Percentiles rank a stretch among this genome's conserved stretches.
These are phyloP conservation scores for Coemansia sp. DNA, from an alignment of 192 early-diverging fungal species.

Conservation along the genomic window DNA sequence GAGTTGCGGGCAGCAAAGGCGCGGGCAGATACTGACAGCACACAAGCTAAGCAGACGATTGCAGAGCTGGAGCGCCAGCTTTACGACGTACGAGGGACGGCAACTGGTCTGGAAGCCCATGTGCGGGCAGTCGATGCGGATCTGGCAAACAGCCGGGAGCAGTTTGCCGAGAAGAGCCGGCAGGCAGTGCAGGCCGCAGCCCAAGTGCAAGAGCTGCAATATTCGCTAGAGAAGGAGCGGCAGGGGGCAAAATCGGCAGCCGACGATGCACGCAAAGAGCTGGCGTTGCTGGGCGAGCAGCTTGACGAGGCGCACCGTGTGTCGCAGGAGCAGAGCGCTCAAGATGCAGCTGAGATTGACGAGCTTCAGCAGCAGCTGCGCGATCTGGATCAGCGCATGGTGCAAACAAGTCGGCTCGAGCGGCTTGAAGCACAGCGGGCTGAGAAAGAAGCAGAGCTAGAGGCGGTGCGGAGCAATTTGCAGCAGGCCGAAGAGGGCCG, in stretches of 20 bases:
- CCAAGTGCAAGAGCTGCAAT: conserved; percentile 49
- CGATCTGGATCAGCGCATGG: conserved; percentile 25
- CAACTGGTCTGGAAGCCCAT: conserved; percentile 31
- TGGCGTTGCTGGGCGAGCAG: conserved; percentile 17
- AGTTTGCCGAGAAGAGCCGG: conserved; percentile 52
- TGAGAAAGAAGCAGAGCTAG: conserved; percentile 46
- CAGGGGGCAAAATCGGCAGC: conserved; percentile 15
- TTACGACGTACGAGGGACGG: conserved; percentile 18
- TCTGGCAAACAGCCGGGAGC: conserved; percentile 49
- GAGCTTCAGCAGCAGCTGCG: conserved; percentile 25
- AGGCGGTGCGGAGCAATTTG: conserved; percentile 42
- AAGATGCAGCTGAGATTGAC: conserved; percentile 16
- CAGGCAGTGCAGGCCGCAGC: conserved; percentile 31
- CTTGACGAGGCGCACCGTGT: conserved; percentile 26
- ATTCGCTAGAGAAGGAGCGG: conserved; percentile 41
- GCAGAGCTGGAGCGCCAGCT: conserved; percentile 21
- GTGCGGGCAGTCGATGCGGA: conserved; percentile 46
- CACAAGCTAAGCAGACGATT: conserved; percentile 10
- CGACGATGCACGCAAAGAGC: conserved; percentile 25
- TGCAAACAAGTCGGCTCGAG: conserved; percentile 27
- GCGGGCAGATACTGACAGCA: conserved; percentile 1
- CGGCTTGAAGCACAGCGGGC: conserved; percentile 36
- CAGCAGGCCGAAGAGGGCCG: conserved; percentile 30
- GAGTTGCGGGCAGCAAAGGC: neutral
- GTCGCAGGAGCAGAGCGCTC: conserved; percentile 16